Percentiles rank a stretch among this genome's conserved stretches.
These are phyloP conservation scores for Carex sylvatica DNA, from an alignment of 202 grass and related monocot genomes.

Conservation along the genomic window DNA sequence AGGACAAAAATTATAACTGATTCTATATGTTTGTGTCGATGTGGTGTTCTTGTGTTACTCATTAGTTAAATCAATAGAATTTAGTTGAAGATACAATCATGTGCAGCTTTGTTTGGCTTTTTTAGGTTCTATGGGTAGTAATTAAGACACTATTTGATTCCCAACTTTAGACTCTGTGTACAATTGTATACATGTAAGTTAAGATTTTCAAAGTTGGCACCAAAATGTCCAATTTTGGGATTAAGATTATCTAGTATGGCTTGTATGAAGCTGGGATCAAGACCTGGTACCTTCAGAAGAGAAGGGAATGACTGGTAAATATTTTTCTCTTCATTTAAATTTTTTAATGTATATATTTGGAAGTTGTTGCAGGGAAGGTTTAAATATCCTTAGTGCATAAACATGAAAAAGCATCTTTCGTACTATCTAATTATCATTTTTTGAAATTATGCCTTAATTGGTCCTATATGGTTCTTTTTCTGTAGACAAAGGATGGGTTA, in stretches of 20 bases:
- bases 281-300: conserved; percentile 69
- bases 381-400: neutral
- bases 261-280: conserved; percentile 76
- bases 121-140: conserved; percentile 40
- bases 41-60: neutral
- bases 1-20: neutral
- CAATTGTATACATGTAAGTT: neutral
- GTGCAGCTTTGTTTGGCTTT: conserved; percentile 48
- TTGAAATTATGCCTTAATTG: neutral
- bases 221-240: conserved; percentile 14
- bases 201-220: conserved; percentile 1
- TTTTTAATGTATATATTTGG: conserved; percentile 6
- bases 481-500: conserved; percentile 1
- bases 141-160: conserved; percentile 19
- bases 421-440: neutral
- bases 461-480: neutral
- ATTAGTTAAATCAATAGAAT: neutral
- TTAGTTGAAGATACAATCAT: conserved; percentile 13
- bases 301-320: conserved; percentile 73
- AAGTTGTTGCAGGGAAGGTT: neutral
- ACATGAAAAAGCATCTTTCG: neutral
- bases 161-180: conserved; percentile 27
- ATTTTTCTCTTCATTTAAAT: neutral
- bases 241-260: conserved; percentile 39
- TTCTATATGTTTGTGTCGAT: neutral